Evolutionary conservation across 2,329 filamentous ascomycete genomes (phyloP), one percentile per base, ranked within the genome.

Genomic region (Ophiostoma piceae): DNA sequence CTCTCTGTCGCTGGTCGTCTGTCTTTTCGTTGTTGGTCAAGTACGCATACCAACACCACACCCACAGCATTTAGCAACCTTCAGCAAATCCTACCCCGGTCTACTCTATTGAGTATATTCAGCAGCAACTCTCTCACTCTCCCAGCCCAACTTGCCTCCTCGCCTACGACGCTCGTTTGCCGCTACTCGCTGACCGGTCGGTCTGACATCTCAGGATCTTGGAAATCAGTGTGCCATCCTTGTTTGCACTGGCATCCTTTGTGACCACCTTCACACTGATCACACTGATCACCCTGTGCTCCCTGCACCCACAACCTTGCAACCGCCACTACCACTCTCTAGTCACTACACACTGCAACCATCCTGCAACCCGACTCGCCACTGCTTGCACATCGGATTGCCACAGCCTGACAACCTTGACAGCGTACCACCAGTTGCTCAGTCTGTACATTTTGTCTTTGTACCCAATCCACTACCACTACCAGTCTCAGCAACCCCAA

Each of bases 351-450:
- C 5, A 8, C 14, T 47, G 14, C 43, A 47, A 47, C 43, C 19
- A 3, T 47, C 43, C 11, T 47, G 43, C 43, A 47, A 47, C 43
- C 43, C 41, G 5, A 43, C 41, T 12, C 54, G 35, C 35, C 35
- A 35, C 35, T 35, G 26, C 26, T 29, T 29, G 26, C 26, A 29
- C 26, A 29, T 29, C 26, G 26, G 26, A 29, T 29, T 29, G 26
- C 26, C 43, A 35, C 64, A 12, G 68, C 43, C 57, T 43, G 62
- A 67, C 26, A 69, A 11, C 16, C 47, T 67, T 29, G 47, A 60
- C 26, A 57, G 47, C 43, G 62, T 66, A 35, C 16, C 26, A 69
- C 62, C 43, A 37, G 22, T 22, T 41, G 26, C 39, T 14, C 12
- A 3, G 39, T 9, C 39, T 41, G 41, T 7, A 47, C 16, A 47